Evolutionary conservation across 192 early-diverging fungal genomes (phyloP).

Genomic region (Linnemannia elongata): DNA sequence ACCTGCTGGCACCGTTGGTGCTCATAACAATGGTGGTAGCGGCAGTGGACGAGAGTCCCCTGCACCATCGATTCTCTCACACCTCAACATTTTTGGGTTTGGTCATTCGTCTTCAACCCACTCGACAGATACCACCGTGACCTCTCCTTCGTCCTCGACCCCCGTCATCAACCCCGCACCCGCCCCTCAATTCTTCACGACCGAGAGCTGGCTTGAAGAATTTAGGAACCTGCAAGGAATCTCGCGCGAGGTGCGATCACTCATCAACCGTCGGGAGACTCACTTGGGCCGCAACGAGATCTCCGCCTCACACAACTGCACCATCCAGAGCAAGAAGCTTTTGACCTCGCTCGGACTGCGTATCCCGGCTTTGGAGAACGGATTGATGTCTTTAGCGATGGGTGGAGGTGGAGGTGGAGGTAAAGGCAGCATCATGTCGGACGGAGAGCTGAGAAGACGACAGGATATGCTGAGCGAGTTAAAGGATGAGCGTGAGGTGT

Average conservation of each 20-base stretch:
- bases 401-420: constrained; percentile 42
- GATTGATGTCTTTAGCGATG: constrained; percentile 65
- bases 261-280: constrained; percentile 80
- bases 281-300: constrained; percentile 81
- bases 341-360: constrained; percentile 65
- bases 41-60: constrained; percentile 15
- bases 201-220: constrained; percentile 88
- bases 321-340: constrained; percentile 82
- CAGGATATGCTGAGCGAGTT: constrained; percentile 82
- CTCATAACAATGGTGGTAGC: constrained; percentile 1
- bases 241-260: constrained; percentile 79
- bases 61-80: constrained; percentile 33
- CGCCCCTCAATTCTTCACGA: constrained; percentile 64
- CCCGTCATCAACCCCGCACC: constrained; percentile 21
- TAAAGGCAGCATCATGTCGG: constrained; percentile 68
- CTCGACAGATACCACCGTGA: constrained; percentile 39
- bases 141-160: background rate
- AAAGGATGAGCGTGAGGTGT: constrained; percentile 76
- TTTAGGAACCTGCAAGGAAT: constrained; percentile 71
- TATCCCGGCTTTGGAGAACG: constrained; percentile 66
- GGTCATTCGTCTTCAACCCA: constrained; percentile 33
- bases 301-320: constrained; percentile 81
- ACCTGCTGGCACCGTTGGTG: background rate
- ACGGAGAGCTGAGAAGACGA: constrained; percentile 82
- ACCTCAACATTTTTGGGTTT: constrained; percentile 57